Base-by-base conservation (phyloP, 345 rosid species). In the Aquilaria sinensis region DNA sequence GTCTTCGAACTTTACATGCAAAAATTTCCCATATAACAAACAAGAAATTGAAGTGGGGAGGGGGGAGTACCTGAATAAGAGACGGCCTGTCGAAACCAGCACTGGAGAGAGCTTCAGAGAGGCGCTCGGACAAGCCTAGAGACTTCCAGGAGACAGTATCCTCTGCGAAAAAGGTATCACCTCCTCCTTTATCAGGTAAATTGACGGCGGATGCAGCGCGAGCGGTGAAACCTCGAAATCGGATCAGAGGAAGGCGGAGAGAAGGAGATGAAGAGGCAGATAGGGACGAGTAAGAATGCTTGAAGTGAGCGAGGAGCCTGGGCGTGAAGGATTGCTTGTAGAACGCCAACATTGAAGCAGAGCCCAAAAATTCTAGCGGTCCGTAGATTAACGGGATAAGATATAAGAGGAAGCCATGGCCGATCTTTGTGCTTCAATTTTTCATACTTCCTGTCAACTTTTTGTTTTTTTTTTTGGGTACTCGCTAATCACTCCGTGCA, bases 71-170 rank as follows among this genome's bases (percentile, higher is more conserved):
- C 88, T 94, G 99, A 63, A 90, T 78, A 31, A 86, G 80, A 70
- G 99, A 94, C n/a, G 97, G 99, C 72, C 89, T 76, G 3, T 65
- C 76, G 57, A 86, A 72, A 52, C 97, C 92, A 54, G 90, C 79
- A 49, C 63, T 72, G 12, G 75, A 72, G 16, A 94, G 87, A 74
- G 97, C 84, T 12, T 63, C 67, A 47, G 91, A 75, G 41, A 94
- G 65, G 23, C 71, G 74, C 63, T 82, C 86, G 2, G 96, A 86
- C 29, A 94, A 77, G 9, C 99, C 97, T 29, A 94, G 70, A 67
- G 95, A 85, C 58, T 81, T 62, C 97, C 99, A 94, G 0, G 97
- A 86, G 68, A 88, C 83, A 29, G 62, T 59, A 6, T 86, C 80
- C 54, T 86, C 86, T 0, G 95, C 89, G 4, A 80, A 85, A 53